These are phyloP conservation scores for Ziziphus jujuba DNA, from an alignment of 306 rosid genomes.

Conservation along the genomic window DNA sequence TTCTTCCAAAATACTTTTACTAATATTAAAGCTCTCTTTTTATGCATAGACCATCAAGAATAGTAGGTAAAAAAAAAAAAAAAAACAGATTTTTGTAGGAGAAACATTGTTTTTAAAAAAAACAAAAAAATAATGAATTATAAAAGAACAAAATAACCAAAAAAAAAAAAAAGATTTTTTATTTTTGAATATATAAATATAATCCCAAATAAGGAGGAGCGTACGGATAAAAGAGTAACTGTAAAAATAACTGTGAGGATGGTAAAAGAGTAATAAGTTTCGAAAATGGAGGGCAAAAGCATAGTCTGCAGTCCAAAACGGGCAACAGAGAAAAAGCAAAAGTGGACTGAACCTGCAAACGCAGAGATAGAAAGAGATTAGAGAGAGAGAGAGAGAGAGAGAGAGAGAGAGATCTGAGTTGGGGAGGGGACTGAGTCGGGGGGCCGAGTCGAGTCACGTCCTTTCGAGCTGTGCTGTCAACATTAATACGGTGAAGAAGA, in stretches of 20 bases:
- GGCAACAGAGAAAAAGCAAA: slow-evolving; percentile 38
- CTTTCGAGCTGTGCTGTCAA: slow-evolving; percentile 43
- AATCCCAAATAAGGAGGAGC: too few relatives aligned
- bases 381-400: background rate
- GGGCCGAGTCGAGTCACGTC: slow-evolving; percentile 35
- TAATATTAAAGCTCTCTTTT: too few relatives aligned
- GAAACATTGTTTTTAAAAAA: too few relatives aligned
- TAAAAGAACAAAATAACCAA: too few relatives aligned
- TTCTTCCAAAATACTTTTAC: too few relatives aligned
- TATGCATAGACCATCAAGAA: too few relatives aligned
- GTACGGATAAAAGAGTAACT: background rate
- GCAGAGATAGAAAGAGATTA: background rate
- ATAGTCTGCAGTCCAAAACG: slow-evolving; percentile 17
- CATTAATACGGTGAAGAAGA: slow-evolving; percentile 34
- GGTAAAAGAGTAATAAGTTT: slow-evolving; percentile 26
- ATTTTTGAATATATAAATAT: too few relatives aligned
- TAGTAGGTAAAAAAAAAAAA: too few relatives aligned
- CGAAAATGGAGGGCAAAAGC: slow-evolving; percentile 13
- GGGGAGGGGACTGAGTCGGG: slow-evolving; percentile 32
- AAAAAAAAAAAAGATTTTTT: too few relatives aligned
- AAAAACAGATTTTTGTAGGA: too few relatives aligned
- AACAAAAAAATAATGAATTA: too few relatives aligned
- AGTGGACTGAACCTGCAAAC: slow-evolving; percentile 29
- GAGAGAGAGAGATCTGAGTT: background rate
- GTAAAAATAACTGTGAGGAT: slow-evolving; percentile 7